phyloP scores from a whole-genome alignment of 371 early-diverging fungal species.

The Syncephalastrum sp. region DNA sequence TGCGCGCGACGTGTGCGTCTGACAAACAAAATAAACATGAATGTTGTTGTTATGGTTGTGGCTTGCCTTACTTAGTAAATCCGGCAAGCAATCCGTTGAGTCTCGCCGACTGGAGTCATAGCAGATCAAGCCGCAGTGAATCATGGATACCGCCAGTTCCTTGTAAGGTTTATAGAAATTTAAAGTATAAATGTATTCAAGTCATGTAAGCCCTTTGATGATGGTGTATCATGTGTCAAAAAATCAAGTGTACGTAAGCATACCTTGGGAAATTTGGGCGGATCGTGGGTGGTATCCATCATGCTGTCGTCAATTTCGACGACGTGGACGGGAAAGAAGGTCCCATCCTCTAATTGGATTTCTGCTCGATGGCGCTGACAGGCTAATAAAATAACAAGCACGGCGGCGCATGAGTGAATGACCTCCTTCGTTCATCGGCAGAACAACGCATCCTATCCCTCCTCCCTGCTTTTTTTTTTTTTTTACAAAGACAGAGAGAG shows the following conservation, averaged over 20 bases:
- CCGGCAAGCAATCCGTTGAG: slow-evolving; percentile 33
- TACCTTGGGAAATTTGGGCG: slow-evolving; percentile 27
- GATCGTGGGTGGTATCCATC: slow-evolving; percentile 23
- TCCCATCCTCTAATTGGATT: slow-evolving; percentile 9
- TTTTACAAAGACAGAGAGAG: no score
- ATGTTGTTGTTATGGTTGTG: slow-evolving; percentile 7
- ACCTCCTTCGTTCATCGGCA: not conserved
- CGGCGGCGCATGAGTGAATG: no score
- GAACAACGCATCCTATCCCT: not conserved
- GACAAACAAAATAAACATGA: slow-evolving; percentile 6
- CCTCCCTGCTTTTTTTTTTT: no score
- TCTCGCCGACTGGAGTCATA: slow-evolving; percentile 34
- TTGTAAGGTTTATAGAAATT: no score
- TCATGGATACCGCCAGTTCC: not conserved
- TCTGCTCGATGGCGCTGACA: slow-evolving; percentile 26
- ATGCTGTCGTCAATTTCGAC: slow-evolving; percentile 28
- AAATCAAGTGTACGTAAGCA: no score
- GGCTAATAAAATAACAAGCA: slow-evolving; percentile 16
- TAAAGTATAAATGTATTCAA: no score
- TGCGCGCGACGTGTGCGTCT: slow-evolving; percentile 28
- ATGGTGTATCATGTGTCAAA: no score
- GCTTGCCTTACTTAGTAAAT: slow-evolving; percentile 36
- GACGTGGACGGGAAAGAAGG: slow-evolving; percentile 24
- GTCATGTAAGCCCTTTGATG: no score
- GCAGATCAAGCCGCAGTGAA: slow-evolving; percentile 39